Percentiles rank a stretch among this genome's conserved stretches.
Evolutionary conservation across 2,329 filamentous ascomycete genomes (phyloP).

Genomic region (Neurospora sp.): DNA sequence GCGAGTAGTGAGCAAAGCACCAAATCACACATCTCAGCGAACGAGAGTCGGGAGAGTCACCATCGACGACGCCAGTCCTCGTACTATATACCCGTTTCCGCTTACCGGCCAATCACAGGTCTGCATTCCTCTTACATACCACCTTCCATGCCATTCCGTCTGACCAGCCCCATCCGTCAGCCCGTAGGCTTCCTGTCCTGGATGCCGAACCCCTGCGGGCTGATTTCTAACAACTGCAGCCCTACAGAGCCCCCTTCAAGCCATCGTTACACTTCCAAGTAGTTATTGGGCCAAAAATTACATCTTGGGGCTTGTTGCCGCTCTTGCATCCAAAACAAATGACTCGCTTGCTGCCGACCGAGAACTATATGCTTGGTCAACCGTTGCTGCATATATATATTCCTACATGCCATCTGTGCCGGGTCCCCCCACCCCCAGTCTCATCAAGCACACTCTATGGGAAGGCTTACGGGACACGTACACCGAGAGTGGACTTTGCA

Average conservation of each 20-base stretch:
- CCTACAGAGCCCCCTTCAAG: conserved; percentile 1
- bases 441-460: background rate
- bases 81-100: background rate
- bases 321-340: background rate
- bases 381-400: background rate
- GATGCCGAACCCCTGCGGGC: background rate
- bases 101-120: background rate
- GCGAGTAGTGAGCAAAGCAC: background rate
- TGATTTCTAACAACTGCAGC: background rate
- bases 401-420: background rate
- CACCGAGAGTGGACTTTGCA: background rate
- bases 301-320: background rate
- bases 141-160: background rate
- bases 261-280: background rate
- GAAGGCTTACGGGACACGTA: background rate
- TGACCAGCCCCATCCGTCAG: background rate
- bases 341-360: background rate
- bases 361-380: background rate
- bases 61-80: background rate
- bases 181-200: background rate
- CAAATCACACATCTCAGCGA: background rate
- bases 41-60: background rate
- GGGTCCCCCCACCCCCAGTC: background rate
- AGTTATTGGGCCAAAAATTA: background rate
- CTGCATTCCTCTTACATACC: background rate